These are phyloP conservation scores for Serpula lacrymans DNA, from an alignment of 768 basidiomycete genomes.

Conservation along the genomic window DNA sequence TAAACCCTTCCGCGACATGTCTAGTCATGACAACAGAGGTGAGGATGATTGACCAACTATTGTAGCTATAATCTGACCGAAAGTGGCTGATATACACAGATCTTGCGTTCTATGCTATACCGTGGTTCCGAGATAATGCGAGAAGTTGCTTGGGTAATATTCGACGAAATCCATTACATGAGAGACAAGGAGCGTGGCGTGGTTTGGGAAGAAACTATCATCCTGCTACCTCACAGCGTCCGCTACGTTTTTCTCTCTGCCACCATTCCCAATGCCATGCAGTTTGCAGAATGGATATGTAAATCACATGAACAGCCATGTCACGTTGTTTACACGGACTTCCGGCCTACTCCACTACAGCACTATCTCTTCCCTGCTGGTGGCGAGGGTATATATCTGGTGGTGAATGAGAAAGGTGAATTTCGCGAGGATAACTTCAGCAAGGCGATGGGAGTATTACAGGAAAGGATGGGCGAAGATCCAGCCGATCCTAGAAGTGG, in stretches of 20 bases:
- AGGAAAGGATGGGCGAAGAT: conserved; percentile 83
- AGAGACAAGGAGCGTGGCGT: conserved; percentile 98
- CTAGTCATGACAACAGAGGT: conserved; percentile 99
- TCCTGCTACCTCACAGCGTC: conserved; percentile 92
- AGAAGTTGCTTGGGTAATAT: conserved; percentile 99
- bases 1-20: conserved; percentile 95
- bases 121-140: conserved; percentile 99
- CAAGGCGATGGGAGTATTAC: conserved; percentile 94
- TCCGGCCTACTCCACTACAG: conserved; percentile 95
- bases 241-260: conserved; percentile 99
- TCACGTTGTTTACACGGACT: conserved; percentile 99
- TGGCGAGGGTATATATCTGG: conserved; percentile 94
- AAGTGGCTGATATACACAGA: conserved; percentile 44
- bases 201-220: conserved; percentile 99
- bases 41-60: conserved; percentile 1
- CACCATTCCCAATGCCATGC: conserved; percentile 99
- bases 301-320: conserved; percentile 97
- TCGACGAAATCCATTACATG: conserved; percentile 99
- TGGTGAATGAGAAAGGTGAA: conserved; percentile 98
- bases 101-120: conserved; percentile 97
- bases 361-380: conserved; percentile 98
- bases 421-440: conserved; percentile 97
- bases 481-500: conserved; percentile 85
- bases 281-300: conserved; percentile 99
- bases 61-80: background rate